Conservation (phyloP, 495 filamentous ascomycete species). For the Hypoxylon cercidicola region DNA sequence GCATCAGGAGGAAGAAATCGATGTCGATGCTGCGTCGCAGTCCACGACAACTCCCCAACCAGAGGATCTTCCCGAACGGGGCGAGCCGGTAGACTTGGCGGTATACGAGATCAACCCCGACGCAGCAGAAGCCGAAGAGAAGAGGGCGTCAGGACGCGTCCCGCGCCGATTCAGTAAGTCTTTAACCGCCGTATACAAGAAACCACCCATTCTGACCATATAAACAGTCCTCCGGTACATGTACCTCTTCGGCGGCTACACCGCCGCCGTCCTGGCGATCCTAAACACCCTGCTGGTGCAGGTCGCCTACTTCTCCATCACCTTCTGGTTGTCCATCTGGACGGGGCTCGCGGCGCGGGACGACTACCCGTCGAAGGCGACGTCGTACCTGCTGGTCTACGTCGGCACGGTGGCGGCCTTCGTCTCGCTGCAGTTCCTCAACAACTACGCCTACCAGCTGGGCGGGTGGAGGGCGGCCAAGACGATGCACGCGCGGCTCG, state of each 20-base stretch:
- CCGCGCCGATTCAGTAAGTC: conserved; percentile 32
- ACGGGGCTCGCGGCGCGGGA: conserved; percentile 63
- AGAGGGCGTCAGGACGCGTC: conserved; percentile 36
- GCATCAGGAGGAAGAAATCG: conserved; percentile 1
- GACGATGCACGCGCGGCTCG: conserved; percentile 64
- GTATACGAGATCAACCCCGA: conserved; percentile 46
- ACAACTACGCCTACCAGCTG: conserved; percentile 78
- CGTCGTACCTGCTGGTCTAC: conserved; percentile 75
- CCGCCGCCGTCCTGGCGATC: conserved; percentile 12
- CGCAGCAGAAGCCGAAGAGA: conserved; percentile 6
- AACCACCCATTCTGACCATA: background rate
- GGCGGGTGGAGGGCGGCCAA: conserved; percentile 74
- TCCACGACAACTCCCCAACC: background rate
- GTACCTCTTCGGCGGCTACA: conserved; percentile 26
- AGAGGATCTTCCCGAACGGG: background rate
- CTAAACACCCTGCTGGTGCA: conserved; percentile 50
- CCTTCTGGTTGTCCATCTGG: conserved; percentile 35
- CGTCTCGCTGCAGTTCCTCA: conserved; percentile 71
- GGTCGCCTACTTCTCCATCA: conserved; percentile 25
- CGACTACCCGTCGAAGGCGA: conserved; percentile 74
- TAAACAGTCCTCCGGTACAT: conserved; percentile 13
- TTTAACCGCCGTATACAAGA: background rate
- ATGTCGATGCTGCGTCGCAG: background rate
- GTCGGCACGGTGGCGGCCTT: conserved; percentile 73
- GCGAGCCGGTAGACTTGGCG: conserved; percentile 43